A percentile compares a stretch with the other conserved stretches of the same genome.
Evolutionary conservation across 2,329 filamentous ascomycete genomes (phyloP).

Genomic region (Xylaria sp.): DNA sequence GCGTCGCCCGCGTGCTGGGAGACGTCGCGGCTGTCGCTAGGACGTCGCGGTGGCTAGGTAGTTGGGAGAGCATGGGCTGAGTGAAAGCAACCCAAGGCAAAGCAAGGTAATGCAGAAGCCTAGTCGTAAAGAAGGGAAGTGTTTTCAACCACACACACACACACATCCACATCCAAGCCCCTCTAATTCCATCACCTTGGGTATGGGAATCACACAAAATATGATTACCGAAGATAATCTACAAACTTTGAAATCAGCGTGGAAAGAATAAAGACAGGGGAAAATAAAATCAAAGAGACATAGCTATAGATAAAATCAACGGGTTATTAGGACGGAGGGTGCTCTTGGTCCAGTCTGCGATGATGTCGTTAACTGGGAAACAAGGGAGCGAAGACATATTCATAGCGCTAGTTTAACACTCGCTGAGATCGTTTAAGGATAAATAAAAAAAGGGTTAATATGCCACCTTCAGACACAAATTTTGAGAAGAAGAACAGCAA

Average conservation of each 20-base stretch:
- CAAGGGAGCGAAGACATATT: no score
- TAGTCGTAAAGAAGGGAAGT: background rate
- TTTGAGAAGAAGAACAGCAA: no score
- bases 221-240: background rate
- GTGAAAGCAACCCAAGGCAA: background rate
- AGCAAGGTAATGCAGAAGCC: background rate
- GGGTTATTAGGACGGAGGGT: background rate
- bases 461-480: no score
- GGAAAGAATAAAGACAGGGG: background rate
- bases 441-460: background rate
- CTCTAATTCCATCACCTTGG: background rate
- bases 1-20: conserved; percentile 70
- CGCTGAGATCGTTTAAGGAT: background rate
- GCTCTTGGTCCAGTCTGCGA: no score
- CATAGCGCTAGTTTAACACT: no score
- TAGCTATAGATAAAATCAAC: background rate
- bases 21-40: conserved; percentile 69
- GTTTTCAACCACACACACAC: background rate
- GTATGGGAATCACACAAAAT: background rate
- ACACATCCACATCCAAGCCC: background rate
- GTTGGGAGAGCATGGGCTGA: conserved; percentile 62
- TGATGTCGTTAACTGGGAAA: no score
- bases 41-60: conserved; percentile 75
- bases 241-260: background rate
- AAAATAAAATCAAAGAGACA: background rate